phyloP scores from a whole-genome alignment of 768 basidiomycete species.

The Gymnopilus dilepis region DNA sequence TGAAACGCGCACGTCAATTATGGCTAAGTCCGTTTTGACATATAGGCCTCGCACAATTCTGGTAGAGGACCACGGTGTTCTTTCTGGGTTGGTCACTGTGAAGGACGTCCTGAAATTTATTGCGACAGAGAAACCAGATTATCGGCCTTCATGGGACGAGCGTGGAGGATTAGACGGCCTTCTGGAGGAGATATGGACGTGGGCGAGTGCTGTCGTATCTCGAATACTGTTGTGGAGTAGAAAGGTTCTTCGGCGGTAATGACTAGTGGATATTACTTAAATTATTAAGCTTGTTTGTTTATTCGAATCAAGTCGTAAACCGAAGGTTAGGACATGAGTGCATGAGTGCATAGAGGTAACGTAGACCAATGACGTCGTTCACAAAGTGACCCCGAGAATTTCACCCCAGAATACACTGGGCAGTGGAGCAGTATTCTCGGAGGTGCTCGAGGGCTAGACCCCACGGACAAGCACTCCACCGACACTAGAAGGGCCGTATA shows the following conservation, averaged over 20 bases:
- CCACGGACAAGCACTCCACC: conserved; percentile 5
- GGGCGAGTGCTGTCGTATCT: conserved; percentile 46
- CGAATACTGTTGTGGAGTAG: conserved; percentile 43
- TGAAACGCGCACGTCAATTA: conserved; percentile 4
- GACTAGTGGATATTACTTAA: conserved; percentile 19
- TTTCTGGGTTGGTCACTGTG: conserved; percentile 90
- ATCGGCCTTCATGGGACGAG: conserved; percentile 62
- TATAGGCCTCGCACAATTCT: conserved; percentile 93
- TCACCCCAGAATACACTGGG: background rate
- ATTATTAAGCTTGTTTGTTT: conserved; percentile 7
- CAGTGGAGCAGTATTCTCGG: conserved; percentile 5
- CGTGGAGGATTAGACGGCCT: conserved; percentile 68
- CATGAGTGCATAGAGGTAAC: background rate
- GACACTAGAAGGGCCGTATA: background rate
- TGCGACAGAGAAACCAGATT: conserved; percentile 57
- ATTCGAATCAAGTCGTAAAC: conserved; percentile 2
- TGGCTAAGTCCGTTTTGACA: conserved; percentile 7
- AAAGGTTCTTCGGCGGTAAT: conserved; percentile 41
- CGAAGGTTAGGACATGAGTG: background rate
- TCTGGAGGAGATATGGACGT: conserved; percentile 65
- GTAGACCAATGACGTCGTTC: conserved; percentile 17
- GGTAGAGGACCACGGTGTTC: conserved; percentile 82
- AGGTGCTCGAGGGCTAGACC: conserved; percentile 2
- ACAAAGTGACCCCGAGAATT: background rate
- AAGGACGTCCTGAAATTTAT: conserved; percentile 96